These are phyloP conservation scores for Microbotryum intermedium DNA, from an alignment of 1,284 basidiomycete species.

Conservation along the genomic window DNA sequence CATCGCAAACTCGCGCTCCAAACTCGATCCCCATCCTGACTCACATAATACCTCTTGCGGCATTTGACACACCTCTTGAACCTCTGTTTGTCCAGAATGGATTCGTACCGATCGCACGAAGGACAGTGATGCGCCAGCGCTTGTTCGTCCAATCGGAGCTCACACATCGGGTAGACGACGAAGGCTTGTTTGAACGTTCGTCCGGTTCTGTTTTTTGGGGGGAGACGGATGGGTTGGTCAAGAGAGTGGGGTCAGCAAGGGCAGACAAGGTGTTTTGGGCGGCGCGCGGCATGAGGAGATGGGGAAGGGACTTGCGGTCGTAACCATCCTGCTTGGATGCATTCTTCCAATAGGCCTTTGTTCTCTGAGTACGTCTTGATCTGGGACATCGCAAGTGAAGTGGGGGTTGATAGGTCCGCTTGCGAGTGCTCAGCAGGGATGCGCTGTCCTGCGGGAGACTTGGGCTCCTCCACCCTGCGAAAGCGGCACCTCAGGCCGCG, in stretches of 20 bases:
- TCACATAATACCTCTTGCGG: constrained; percentile 25
- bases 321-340: constrained; percentile 14
- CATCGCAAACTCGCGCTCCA: background rate
- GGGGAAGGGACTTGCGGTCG: background rate
- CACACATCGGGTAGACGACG: constrained; percentile 13
- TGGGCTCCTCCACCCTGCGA: background rate
- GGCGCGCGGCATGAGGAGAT: background rate
- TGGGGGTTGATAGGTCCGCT: background rate
- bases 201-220: constrained; percentile 3
- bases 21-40: background rate
- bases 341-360: constrained; percentile 8
- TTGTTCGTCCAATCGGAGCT: constrained; percentile 9
- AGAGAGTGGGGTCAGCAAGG: too few species aligned
- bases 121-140: constrained; percentile 18
- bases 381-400: background rate
- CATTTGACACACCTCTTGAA: constrained; percentile 24
- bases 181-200: constrained; percentile 19
- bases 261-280: background rate
- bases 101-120: constrained; percentile 8
- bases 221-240: background rate
- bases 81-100: background rate
- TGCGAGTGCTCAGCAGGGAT: background rate
- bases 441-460: background rate
- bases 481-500: background rate
- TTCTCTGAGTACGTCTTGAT: constrained; percentile 27